phyloP scores from a whole-genome alignment of 306 rosid genomes.

The Geum urbanum region DNA sequence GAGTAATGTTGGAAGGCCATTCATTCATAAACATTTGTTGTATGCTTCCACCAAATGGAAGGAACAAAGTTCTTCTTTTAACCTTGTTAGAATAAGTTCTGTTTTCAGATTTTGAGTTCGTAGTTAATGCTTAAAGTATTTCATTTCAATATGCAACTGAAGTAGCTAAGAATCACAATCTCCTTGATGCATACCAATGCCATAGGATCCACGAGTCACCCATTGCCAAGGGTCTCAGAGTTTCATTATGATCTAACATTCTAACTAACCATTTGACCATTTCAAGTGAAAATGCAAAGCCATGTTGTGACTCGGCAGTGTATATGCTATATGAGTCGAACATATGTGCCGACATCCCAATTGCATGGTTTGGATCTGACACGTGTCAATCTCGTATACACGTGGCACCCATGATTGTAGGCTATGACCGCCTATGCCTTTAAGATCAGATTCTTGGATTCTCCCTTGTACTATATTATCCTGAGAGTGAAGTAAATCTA shows the following conservation, averaged over 20 bases:
- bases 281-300: too few relatives aligned
- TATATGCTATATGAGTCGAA: too few relatives aligned
- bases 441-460: background rate
- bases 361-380: background rate
- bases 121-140: background rate
- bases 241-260: too few relatives aligned
- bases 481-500: background rate
- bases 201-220: too few relatives aligned
- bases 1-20: background rate
- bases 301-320: too few relatives aligned
- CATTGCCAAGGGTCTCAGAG: too few relatives aligned
- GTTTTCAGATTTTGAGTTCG: background rate
- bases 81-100: too few relatives aligned
- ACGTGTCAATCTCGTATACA: background rate
- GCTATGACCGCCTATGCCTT: background rate
- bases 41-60: slow-evolving; percentile 1
- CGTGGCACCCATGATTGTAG: background rate
- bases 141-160: background rate
- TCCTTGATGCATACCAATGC: too few relatives aligned
- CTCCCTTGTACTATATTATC: background rate
- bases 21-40: background rate
- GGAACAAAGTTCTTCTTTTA: background rate
- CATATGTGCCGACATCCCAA: background rate
- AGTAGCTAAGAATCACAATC: too few relatives aligned
- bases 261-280: too few relatives aligned